A percentile compares a stretch with the other conserved stretches of the same genome.
phyloP scores from a whole-genome alignment of 2,329 filamentous ascomycete species.

The Fusarium sororula region DNA sequence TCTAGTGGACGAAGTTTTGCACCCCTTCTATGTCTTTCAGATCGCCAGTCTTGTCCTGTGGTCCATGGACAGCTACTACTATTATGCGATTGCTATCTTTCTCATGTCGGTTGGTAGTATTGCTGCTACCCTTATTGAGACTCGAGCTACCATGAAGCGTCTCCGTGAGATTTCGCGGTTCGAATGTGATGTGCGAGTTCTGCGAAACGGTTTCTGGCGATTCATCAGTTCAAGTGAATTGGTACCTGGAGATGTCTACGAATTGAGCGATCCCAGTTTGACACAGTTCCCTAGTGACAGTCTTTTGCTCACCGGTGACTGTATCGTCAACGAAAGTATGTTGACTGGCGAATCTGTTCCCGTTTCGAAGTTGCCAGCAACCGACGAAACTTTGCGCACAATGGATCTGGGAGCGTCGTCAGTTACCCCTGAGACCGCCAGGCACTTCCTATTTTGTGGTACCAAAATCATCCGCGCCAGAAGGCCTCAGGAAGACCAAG shows the following conservation, averaged over 20 bases:
- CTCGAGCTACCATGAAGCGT: constrained; percentile 88
- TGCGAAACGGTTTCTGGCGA: constrained; percentile 96
- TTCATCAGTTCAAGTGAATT: constrained; percentile 87
- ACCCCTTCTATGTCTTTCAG: constrained; percentile 98
- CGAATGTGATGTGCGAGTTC: constrained; percentile 92
- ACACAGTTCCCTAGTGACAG: constrained; percentile 92
- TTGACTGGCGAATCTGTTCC: constrained; percentile 97
- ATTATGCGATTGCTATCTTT: constrained; percentile 96
- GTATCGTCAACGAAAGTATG: constrained; percentile 99
- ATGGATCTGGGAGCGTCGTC: constrained; percentile 84
- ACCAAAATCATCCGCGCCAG: constrained; percentile 94
- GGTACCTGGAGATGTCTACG: constrained; percentile 95
- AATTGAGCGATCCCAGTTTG: constrained; percentile 92
- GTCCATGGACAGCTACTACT: constrained; percentile 97
- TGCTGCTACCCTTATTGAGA: constrained; percentile 87
- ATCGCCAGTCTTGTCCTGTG: constrained; percentile 92
- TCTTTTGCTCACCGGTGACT: constrained; percentile 89
- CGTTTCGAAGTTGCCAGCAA: constrained; percentile 89
- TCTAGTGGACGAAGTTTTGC: constrained; percentile 91
- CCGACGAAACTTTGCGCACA: constrained; percentile 77
- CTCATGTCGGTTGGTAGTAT: constrained; percentile 95
- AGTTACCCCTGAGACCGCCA: constrained; percentile 82
- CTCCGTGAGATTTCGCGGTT: constrained; percentile 92
- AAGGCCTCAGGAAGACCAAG: constrained; percentile 84
- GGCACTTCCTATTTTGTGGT: constrained; percentile 91